Percentiles rank a stretch among this genome's conserved stretches.
These are phyloP conservation scores for Cyberlindnera lachancei DNA, from an alignment of 805 yeast genomes.

Conservation along the genomic window DNA sequence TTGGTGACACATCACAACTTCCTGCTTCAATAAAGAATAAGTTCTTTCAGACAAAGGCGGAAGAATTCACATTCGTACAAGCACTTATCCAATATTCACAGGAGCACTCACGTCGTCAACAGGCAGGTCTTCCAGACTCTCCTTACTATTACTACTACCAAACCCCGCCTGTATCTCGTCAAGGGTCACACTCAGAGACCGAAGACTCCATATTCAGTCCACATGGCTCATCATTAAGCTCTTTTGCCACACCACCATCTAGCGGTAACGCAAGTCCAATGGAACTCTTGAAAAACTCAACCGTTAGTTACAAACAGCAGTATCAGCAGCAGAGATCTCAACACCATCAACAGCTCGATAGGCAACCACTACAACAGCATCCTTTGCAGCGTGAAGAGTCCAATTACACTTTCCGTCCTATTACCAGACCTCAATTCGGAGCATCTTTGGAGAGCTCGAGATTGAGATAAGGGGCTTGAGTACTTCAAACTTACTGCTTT, in stretches of 20 bases:
- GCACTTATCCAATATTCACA: slow-evolving; percentile 17
- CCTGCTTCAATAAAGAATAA: slow-evolving; percentile 40
- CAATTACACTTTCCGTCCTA: too few relatives aligned
- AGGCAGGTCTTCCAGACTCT: slow-evolving; percentile 13
- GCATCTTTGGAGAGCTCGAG: not conserved
- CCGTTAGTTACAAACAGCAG: not conserved
- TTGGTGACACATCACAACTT: slow-evolving; percentile 12
- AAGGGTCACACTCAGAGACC: slow-evolving; percentile 10
- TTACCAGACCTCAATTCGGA: not conserved
- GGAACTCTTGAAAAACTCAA: slow-evolving; percentile 4
- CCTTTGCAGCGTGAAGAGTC: too few relatives aligned
- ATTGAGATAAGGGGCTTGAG: too few relatives aligned
- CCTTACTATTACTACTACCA: slow-evolving; percentile 13
- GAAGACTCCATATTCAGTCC: slow-evolving; percentile 9
- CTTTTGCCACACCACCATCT: slow-evolving; percentile 14
- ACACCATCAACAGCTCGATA: too few relatives aligned
- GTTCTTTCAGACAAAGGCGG: slow-evolving; percentile 30
- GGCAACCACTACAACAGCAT: not conserved
- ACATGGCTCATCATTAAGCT: slow-evolving; percentile 14
- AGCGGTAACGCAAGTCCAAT: slow-evolving; percentile 15
- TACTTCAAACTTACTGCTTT: too few relatives aligned
- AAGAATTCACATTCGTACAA: slow-evolving; percentile 8
- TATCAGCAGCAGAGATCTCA: not conserved
- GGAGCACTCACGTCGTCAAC: slow-evolving; percentile 14
- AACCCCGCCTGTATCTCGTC: slow-evolving; percentile 14